Evolutionary conservation across 331 rosid species (phyloP).

Genomic region (Acacia concinna): DNA sequence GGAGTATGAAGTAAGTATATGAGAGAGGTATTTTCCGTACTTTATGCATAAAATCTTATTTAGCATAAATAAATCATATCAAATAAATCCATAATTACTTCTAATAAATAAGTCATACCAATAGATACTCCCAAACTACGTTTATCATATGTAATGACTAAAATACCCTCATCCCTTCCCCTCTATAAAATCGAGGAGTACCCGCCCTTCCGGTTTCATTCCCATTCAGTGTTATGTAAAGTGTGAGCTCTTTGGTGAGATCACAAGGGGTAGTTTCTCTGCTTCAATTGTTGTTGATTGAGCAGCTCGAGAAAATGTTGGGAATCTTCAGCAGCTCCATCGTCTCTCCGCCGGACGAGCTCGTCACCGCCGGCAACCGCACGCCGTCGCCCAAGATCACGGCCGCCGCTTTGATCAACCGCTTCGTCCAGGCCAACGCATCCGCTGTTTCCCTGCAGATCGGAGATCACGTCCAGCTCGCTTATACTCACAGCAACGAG

Average conservation of each 20-base stretch:
- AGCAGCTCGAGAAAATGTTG: conserved; percentile 48
- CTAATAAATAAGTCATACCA: too few species aligned
- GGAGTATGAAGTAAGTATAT: too few species aligned
- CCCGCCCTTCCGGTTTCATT: neutral
- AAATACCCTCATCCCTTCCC: conserved; percentile 29
- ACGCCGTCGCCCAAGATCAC: conserved; percentile 90
- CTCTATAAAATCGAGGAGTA: conserved; percentile 34
- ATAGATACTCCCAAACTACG: neutral
- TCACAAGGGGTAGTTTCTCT: neutral
- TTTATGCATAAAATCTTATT: too few species aligned
- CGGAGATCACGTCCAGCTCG: conserved; percentile 77
- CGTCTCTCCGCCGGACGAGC: conserved; percentile 85
- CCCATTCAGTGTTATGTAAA: conserved; percentile 5
- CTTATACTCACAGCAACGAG: conserved; percentile 80
- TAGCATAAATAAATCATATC: too few species aligned
- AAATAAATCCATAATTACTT: too few species aligned
- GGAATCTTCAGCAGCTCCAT: conserved; percentile 82
- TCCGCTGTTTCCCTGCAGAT: conserved; percentile 77
- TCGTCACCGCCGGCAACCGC: conserved; percentile 88
- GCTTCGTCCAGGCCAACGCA: conserved; percentile 51
- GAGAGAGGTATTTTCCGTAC: too few species aligned
- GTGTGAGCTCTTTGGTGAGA: neutral
- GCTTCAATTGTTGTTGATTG: neutral
- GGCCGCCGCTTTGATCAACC: conserved; percentile 53
- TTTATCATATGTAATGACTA: conserved; percentile 18